Evolutionary conservation across 192 early-diverging fungal genomes (phyloP).

Genomic region (Backusella macrospora): DNA sequence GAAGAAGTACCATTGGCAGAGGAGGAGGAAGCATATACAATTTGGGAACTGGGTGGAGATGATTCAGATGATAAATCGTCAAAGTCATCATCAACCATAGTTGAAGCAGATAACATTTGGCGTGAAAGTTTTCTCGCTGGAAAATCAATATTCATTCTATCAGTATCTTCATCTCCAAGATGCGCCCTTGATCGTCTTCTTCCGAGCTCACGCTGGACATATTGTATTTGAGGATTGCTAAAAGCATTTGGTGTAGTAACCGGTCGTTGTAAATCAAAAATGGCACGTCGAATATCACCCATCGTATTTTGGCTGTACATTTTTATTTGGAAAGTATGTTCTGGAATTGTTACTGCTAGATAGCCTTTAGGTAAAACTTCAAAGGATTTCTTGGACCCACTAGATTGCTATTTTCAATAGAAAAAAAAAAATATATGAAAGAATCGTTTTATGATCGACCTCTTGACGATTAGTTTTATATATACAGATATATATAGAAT

Average conservation of each 20-base stretch:
- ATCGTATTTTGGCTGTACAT: conserved; percentile 22
- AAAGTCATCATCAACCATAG: conserved; percentile 11
- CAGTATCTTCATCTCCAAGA: conserved; percentile 7
- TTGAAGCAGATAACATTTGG: not conserved
- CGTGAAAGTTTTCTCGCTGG: conserved; percentile 14
- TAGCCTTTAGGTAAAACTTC: conserved; percentile 20
- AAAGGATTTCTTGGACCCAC: conserved; percentile 2
- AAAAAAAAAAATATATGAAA: not conserved
- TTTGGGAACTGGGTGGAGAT: conserved; percentile 6
- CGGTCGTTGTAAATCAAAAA: conserved; percentile 18
- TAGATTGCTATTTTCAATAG: not conserved
- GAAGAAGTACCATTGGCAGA: not conserved
- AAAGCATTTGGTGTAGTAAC: not conserved
- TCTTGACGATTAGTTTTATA: not conserved
- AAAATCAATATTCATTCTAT: conserved; percentile 15
- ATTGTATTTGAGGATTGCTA: conserved; percentile 9
- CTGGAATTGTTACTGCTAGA: conserved; percentile 1
- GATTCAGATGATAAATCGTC: conserved; percentile 22
- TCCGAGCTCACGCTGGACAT: not conserved
- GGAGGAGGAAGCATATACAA: not conserved
- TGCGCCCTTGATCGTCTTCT: conserved; percentile 17
- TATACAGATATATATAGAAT: not conserved
- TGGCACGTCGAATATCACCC: conserved; percentile 17
- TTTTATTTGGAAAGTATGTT: conserved; percentile 16
- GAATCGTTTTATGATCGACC: not conserved